A percentile compares a stretch with the other conserved stretches of the same genome.
phyloP scores from a whole-genome alignment of 306 rosid genomes.

The Dicorynia guianensis region DNA sequence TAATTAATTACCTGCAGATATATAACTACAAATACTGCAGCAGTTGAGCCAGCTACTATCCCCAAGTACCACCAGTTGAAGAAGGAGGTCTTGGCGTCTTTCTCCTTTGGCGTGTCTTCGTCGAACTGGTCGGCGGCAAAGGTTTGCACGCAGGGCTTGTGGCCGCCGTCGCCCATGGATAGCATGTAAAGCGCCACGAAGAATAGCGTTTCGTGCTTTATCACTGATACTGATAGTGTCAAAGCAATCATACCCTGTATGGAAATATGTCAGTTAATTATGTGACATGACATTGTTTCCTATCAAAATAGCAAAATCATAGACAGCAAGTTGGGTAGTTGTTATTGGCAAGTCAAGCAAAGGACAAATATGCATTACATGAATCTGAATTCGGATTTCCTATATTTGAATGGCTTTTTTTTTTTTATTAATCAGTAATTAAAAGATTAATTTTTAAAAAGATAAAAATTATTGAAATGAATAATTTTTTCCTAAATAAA shows the following conservation, averaged over 20 bases:
- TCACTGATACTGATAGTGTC: conserved; percentile 58
- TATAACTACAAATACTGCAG: conserved; percentile 52
- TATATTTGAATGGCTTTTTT: too few species aligned
- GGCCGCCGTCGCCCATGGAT: conserved; percentile 79
- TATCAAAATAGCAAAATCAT: too few species aligned
- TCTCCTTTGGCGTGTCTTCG: conserved; percentile 63
- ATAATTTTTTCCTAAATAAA: too few species aligned
- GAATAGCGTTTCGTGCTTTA: conserved; percentile 44
- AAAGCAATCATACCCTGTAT: conserved; percentile 62
- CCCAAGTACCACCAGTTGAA: conserved; percentile 85
- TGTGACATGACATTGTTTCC: too few species aligned
- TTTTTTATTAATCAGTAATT: too few species aligned
- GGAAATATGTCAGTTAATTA: background rate
- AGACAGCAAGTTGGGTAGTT: too few species aligned
- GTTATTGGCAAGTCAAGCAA: too few species aligned
- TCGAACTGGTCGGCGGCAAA: conserved; percentile 90
- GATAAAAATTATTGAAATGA: too few species aligned
- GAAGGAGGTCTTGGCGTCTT: conserved; percentile 64
- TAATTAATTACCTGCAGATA: conserved; percentile 66
- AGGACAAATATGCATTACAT: too few species aligned
- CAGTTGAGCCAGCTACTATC: conserved; percentile 58
- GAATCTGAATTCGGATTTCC: too few species aligned
- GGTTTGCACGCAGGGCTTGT: conserved; percentile 79
- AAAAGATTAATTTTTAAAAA: too few species aligned
- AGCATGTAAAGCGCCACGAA: conserved; percentile 63